Conservation (phyloP, 108 stramenopile genomes). For the Fragilariopsis cylindrus region DNA sequence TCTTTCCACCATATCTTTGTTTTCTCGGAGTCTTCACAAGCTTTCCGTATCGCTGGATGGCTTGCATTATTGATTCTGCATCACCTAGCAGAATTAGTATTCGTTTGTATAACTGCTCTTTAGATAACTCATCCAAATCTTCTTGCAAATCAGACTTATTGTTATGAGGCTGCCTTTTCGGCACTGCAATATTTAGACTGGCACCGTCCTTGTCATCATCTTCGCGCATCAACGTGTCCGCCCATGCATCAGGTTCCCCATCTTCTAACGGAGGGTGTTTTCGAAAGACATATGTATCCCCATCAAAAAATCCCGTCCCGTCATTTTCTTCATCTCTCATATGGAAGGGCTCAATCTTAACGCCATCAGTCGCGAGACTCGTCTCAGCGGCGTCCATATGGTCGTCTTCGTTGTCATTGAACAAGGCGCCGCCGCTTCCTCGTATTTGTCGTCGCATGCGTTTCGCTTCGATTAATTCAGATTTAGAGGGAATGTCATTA, state of each 20-base stretch:
- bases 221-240: constrained; percentile 47
- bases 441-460: constrained; percentile 32
- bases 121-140: constrained; percentile 37
- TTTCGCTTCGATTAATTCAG: constrained; percentile 40
- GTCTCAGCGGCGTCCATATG: constrained; percentile 16
- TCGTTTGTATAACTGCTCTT: constrained; percentile 40
- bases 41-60: constrained; percentile 63
- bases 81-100: constrained; percentile 53
- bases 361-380: constrained; percentile 45
- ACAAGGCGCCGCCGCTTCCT: constrained; percentile 12
- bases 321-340: constrained; percentile 78
- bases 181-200: not conserved
- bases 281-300: constrained; percentile 85
- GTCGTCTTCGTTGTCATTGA: not conserved
- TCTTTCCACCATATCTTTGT: not conserved
- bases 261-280: constrained; percentile 36
- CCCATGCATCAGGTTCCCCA: constrained; percentile 82
- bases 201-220: constrained; percentile 35
- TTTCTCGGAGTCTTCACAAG: constrained; percentile 20
- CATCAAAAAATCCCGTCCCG: constrained; percentile 83
- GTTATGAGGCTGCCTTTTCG: constrained; percentile 9
- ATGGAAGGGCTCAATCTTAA: constrained; percentile 79
- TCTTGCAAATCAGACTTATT: constrained; percentile 22
- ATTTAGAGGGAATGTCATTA: constrained; percentile 17
- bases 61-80: constrained; percentile 63